Evolutionary conservation across 805 yeast genomes (phyloP).

Genomic region (Wickerhamiella parazyma): DNA sequence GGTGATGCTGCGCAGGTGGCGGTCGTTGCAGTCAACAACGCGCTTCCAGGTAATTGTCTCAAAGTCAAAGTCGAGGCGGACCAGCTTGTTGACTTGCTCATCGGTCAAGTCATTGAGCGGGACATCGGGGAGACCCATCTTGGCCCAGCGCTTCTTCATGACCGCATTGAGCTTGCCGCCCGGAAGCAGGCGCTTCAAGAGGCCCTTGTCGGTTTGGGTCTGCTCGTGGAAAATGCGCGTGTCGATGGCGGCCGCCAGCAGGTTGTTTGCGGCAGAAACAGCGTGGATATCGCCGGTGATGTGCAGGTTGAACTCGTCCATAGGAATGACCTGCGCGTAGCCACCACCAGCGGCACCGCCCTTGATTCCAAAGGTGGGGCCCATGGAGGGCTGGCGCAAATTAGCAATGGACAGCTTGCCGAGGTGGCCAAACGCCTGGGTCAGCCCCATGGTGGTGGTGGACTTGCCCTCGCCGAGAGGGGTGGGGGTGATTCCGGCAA

Average conservation of each 20-base stretch:
- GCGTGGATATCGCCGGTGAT: conserved; percentile 97
- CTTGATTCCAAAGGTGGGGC: conserved; percentile 96
- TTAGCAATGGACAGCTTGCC: conserved; percentile 76
- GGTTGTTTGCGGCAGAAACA: conserved; percentile 82
- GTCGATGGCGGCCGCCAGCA: conserved; percentile 91
- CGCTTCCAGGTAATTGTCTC: conserved; percentile 83
- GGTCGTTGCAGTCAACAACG: conserved; percentile 89
- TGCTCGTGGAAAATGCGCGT: conserved; percentile 92
- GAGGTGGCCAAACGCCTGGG: conserved; percentile 86
- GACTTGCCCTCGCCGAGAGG: conserved; percentile 98
- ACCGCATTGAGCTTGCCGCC: conserved; percentile 69
- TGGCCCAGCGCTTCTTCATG: conserved; percentile 60
- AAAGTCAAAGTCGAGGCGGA: conserved; percentile 77
- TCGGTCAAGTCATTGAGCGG: conserved; percentile 59
- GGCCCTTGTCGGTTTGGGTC: conserved; percentile 67
- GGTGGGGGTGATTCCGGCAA: conserved; percentile 96
- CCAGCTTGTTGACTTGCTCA: conserved; percentile 62
- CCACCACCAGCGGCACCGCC: conserved; percentile 99
- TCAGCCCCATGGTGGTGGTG: conserved; percentile 89
- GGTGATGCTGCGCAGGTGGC: conserved; percentile 78
- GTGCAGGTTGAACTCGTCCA: conserved; percentile 98
- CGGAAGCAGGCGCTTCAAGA: conserved; percentile 77
- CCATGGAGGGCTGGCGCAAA: conserved; percentile 97
- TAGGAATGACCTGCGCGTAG: conserved; percentile 92
- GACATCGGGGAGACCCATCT: conserved; percentile 61